These are phyloP conservation scores for Chalciporus piperatus DNA, from an alignment of 768 basidiomycete species.

Conservation along the genomic window DNA sequence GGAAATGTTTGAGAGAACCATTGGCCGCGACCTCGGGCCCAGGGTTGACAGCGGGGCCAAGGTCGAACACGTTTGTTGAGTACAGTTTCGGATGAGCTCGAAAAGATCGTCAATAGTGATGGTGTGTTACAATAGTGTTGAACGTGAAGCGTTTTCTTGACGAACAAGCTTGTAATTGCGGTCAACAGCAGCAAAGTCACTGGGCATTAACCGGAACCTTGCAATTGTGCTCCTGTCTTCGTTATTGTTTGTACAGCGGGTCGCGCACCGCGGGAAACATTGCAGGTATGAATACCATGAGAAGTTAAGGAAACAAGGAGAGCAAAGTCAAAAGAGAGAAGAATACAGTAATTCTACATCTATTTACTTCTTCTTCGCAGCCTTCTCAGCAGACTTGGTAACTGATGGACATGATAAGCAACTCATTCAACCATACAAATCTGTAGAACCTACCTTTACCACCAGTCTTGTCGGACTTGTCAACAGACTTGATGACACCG, in stretches of 20 bases:
- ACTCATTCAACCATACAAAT: not conserved
- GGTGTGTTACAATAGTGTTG: no score
- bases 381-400: slow-evolving; percentile 96
- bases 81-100: not conserved
- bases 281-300: slow-evolving; percentile 34
- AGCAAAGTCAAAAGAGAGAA: slow-evolving; percentile 47
- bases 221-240: no score
- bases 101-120: no score
- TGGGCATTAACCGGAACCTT: no score
- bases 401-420: slow-evolving; percentile 42
- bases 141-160: no score
- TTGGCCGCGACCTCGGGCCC: slow-evolving; percentile 83
- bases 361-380: slow-evolving; percentile 93
- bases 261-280: slow-evolving; percentile 33
- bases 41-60: slow-evolving; percentile 42
- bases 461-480: slow-evolving; percentile 85
- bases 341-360: slow-evolving; percentile 71
- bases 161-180: no score
- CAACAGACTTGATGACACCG: slow-evolving; percentile 97
- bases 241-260: slow-evolving; percentile 42
- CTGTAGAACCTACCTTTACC: slow-evolving; percentile 68
- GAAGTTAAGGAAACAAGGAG: slow-evolving; percentile 35
- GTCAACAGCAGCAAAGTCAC: no score
- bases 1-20: slow-evolving; percentile 89
- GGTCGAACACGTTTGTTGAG: slow-evolving; percentile 73